Evolutionary conservation across 805 yeast species (phyloP).

Genomic region (Kodamaea kakaduensis): DNA sequence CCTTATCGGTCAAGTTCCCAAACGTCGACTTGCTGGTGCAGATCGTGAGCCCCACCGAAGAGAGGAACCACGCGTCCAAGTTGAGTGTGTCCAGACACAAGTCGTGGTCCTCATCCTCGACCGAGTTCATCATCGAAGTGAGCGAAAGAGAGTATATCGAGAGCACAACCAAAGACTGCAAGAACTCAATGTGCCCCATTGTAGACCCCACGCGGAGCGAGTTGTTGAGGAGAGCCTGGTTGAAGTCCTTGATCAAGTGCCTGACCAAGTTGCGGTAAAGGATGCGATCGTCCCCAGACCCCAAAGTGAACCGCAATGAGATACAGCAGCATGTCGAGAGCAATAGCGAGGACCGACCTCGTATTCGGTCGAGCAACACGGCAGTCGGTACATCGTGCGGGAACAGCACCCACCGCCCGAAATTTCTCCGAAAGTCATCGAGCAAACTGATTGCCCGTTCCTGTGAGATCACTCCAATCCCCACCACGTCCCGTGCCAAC

Average conservation of each 20-base stretch:
- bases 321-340: constrained; percentile 63
- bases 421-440: constrained; percentile 58
- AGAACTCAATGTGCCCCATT: constrained; percentile 47
- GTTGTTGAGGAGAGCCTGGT: constrained; percentile 35
- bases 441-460: constrained; percentile 49
- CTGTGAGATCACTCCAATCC: constrained; percentile 45
- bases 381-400: constrained; percentile 51
- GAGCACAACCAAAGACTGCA: constrained; percentile 64
- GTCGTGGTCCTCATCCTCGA: constrained; percentile 7
- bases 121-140: constrained; percentile 35
- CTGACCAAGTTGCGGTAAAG: constrained; percentile 31
- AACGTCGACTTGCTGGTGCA: constrained; percentile 51
- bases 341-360: constrained; percentile 55
- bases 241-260: constrained; percentile 49
- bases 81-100: constrained; percentile 23
- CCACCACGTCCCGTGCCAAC: constrained; percentile 43
- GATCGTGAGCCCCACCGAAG: constrained; percentile 62
- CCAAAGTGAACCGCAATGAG: constrained; percentile 49
- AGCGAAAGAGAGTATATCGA: constrained; percentile 63
- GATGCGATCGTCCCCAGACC: constrained; percentile 22
- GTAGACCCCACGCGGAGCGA: constrained; percentile 20
- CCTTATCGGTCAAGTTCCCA: constrained; percentile 28
- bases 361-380: constrained; percentile 45
- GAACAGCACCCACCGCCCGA: constrained; percentile 75
- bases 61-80: constrained; percentile 68